These are phyloP conservation scores for Flaveria sonorensis DNA, from an alignment of 129 eudicot genomes.

Conservation along the genomic window DNA sequence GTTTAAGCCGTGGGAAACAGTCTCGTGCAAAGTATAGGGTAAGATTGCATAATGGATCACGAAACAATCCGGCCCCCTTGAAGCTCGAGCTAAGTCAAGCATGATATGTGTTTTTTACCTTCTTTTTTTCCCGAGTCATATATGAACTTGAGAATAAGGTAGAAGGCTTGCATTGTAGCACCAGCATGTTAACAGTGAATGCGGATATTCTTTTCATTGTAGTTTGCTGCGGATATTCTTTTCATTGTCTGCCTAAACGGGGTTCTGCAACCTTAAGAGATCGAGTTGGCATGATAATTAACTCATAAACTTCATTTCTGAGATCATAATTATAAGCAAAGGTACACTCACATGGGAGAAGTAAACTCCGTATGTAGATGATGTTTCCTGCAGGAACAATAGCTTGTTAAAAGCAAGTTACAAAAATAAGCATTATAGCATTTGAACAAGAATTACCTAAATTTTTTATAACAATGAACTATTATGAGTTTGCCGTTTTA, in stretches of 20 bases:
- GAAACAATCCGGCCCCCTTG: too few species aligned
- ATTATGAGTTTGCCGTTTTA: too few species aligned
- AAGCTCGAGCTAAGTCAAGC: too few species aligned
- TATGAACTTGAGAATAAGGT: slow-evolving; percentile 10
- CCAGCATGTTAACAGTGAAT: slow-evolving; percentile 65
- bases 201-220: slow-evolving; percentile 64
- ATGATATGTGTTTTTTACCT: too few species aligned
- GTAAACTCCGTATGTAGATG: slow-evolving; percentile 24
- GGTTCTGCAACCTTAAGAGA: slow-evolving; percentile 33
- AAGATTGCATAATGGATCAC: too few species aligned
- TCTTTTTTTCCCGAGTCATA: too few species aligned
- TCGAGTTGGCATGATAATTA: background rate
- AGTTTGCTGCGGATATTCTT: slow-evolving; percentile 60
- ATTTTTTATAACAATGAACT: too few species aligned
- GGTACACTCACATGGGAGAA: slow-evolving; percentile 34
- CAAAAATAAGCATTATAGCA: too few species aligned
- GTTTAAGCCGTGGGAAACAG: too few species aligned
- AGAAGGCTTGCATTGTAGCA: slow-evolving; percentile 46
- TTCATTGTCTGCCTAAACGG: slow-evolving; percentile 52
- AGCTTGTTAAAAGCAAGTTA: too few species aligned
- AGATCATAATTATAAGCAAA: background rate
- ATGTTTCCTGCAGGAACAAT: background rate
- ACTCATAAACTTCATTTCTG: background rate
- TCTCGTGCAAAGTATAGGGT: too few species aligned
- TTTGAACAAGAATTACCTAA: too few species aligned